Evolutionary conservation across 768 basidiomycete genomes (phyloP).

Genomic region (Mycena rosella): DNA sequence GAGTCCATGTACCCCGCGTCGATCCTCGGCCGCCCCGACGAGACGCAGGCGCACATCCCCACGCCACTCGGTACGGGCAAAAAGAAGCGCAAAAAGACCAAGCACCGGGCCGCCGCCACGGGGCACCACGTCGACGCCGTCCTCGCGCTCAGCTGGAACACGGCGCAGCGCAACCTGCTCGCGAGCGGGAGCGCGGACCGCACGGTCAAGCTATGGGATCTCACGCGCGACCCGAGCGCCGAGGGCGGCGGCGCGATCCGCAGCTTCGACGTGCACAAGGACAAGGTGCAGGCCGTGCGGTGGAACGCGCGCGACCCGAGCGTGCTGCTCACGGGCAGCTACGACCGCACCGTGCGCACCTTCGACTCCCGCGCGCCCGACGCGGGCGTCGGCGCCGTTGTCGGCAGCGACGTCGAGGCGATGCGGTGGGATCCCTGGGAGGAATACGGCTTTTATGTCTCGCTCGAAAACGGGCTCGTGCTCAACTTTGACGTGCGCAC

Average conservation of each 20-base stretch:
- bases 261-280: conserved; percentile 88
- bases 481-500: conserved; percentile 93
- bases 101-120: conserved; percentile 69
- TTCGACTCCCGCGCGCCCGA: conserved; percentile 92
- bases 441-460: conserved; percentile 87
- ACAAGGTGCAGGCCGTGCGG: conserved; percentile 96
- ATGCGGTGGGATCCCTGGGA: conserved; percentile 98
- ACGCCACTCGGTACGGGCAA: conserved; percentile 91
- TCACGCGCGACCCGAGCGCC: conserved; percentile 74
- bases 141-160: conserved; percentile 95
- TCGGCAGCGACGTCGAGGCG: conserved; percentile 95
- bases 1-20: conserved; percentile 95
- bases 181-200: conserved; percentile 94
- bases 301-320: conserved; percentile 94
- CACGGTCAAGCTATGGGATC: conserved; percentile 98
- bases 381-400: conserved; percentile 83
- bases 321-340: conserved; percentile 92
- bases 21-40: conserved; percentile 91
- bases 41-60: conserved; percentile 83
- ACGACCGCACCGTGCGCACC: conserved; percentile 94
- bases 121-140: conserved; percentile 95
- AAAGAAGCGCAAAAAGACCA: conserved; percentile 93
- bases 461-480: conserved; percentile 94
- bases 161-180: conserved; percentile 86
- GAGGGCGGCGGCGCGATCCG: conserved; percentile 78